Evolutionary conservation across 768 basidiomycete genomes (phyloP), one percentile per base, ranked within the genome.

Genomic region (Saitozyma sp.): DNA sequence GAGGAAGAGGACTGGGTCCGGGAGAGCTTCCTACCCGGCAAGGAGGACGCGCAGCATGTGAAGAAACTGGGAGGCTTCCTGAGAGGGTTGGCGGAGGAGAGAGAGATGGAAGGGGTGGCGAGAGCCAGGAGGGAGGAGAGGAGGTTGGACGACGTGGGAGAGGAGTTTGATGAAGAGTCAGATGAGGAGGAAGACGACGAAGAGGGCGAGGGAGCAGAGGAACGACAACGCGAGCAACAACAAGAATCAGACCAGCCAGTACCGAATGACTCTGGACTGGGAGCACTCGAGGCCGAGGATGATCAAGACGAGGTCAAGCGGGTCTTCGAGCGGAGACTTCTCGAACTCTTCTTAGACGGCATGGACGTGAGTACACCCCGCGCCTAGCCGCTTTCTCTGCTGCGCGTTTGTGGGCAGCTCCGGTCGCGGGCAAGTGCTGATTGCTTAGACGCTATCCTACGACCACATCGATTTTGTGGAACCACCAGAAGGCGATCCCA

Each of bases 161-260:
- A 88, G 78, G 88, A 84, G 66, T 84, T 96, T 9, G 87, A 96
- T 38, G 93, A 91, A 75, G 85, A 83, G 1, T 89, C 59, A 46
- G 71, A 74, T 54, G 68, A 70, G 9, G 78, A 73, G 46, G 68
- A 64, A 43, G 58, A 59, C 14, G 64, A 1, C 10, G 14, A 17
- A 61, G 54, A 29, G 50, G 45, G 48, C 16, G 54, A 54, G 43
- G 54, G 48, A 49, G 50, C 52, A 52, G 7, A 39, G n/a, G 43
- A 43, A 6, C 29, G 29, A 29, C 29, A 29, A 29, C 29, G 29
- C 2, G 29, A 29, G 29, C 29, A 29, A 5, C 29, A 29, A 7
- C 17, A 29, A 19, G 11, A 7, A 9, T 43, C 20, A 49, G 37
- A 38, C 3, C 7, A 20, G 5, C 16, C 9, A 9, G 11, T 43